Base-by-base conservation (phyloP, 2,329 filamentous ascomycete species). In the Penicillium sp. region DNA sequence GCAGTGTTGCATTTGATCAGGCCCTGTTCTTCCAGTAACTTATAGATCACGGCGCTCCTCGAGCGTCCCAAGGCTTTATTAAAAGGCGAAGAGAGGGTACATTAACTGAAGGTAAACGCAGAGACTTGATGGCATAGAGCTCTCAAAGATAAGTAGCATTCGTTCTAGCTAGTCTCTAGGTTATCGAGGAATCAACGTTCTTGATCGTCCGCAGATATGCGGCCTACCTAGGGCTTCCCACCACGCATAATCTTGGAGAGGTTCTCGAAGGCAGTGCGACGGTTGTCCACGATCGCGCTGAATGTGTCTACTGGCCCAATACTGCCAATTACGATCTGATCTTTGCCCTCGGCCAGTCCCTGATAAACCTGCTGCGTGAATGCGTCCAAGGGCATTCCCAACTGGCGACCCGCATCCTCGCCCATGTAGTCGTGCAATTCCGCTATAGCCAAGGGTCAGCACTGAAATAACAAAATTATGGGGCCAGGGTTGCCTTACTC, bases 381-480 rank as follows among this genome's bases (percentile, higher is more conserved):
- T 3, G 72, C 64, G 4, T 62, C 64, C 17, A 81, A 51, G 3
- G 80, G 79, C 77, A 84, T 82, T 3, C 79, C 81, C 12, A 83
- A 53, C 6, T 67, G 61, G 3, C 71, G 69, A 4, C 79, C 79
- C 7, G 65, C 61, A 16, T 77, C 71, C 25, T 75, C 53, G n/a
- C 77, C 77, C 57, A 78, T 69, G 42, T 73, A 69, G 51, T 80
- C 73, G 61, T 83, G 81, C 37, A 84, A 63, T 67, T 83, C 81
- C 3, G 80, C 80, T 73, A 37, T 8, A 40, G n/a, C 5, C 33
- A 35, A 9, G 19, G 38, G 38, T 41, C 38, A 41, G 38, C 19
- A 41, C 38, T 41, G 37, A 40, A 9, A 41, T 16, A 25, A 25
- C 38, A 25, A 41, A 19, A 16, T 41, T 41, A 9, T 41, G 4